These are phyloP conservation scores for Trichoderma gamsii DNA, from an alignment of 495 filamentous ascomycete genomes.

Conservation along the genomic window DNA sequence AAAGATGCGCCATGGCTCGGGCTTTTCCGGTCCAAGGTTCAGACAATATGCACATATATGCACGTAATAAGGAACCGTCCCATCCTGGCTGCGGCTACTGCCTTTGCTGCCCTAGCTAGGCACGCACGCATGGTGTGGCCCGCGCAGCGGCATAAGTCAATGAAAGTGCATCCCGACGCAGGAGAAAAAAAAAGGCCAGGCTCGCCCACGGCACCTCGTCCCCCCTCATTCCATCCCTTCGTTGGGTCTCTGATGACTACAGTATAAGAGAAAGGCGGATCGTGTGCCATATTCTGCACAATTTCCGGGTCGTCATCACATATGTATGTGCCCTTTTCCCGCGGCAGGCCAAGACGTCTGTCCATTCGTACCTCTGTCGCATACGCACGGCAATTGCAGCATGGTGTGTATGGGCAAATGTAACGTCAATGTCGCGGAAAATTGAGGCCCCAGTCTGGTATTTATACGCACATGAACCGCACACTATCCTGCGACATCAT, in stretches of 20 bases:
- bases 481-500: constrained; percentile 3
- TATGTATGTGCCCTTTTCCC: constrained; percentile 10
- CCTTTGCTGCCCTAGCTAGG: not conserved
- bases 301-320: constrained; percentile 5
- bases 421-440: constrained; percentile 14
- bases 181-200: constrained; percentile 6
- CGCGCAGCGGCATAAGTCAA: not conserved
- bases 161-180: constrained; percentile 2
- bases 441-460: constrained; percentile 10
- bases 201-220: constrained; percentile 1
- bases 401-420: constrained; percentile 11
- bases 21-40: constrained; percentile 1
- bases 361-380: constrained; percentile 1
- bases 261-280: not conserved
- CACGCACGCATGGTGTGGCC: not conserved
- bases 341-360: constrained; percentile 13
- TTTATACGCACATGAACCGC: constrained; percentile 14
- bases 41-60: not conserved
- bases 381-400: constrained; percentile 12
- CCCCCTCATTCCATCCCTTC: constrained; percentile 4
- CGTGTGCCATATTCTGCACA: constrained; percentile 1
- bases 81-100: not conserved
- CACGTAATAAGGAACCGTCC: not conserved
- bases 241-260: constrained; percentile 1
- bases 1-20: not conserved